Evolutionary conservation across 73 alveolate species (phyloP).

Genomic region (Tetrahymena elliotti): DNA sequence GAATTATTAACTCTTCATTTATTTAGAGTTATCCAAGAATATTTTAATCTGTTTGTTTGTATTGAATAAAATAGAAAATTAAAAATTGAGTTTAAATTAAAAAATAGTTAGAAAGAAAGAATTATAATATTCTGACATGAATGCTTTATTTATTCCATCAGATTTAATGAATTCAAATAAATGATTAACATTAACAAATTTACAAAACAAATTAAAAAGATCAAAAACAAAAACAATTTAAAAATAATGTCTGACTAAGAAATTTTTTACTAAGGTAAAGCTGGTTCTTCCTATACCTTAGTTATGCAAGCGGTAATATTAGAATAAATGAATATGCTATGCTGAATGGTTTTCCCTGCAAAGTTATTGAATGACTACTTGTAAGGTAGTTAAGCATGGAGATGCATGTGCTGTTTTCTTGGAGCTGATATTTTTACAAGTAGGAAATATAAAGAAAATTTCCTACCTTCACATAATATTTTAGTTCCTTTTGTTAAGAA

Average conservation of each 20-base stretch:
- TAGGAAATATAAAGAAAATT: slow-evolving; percentile 71
- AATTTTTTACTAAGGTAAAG: slow-evolving; percentile 63
- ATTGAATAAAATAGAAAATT: no score
- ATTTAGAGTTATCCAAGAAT: no score
- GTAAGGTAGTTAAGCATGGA: slow-evolving; percentile 91
- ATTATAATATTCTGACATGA: no score
- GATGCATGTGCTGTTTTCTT: slow-evolving; percentile 82
- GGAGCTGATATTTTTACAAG: slow-evolving; percentile 87
- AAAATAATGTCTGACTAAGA: slow-evolving; percentile 31
- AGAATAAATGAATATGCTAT: slow-evolving; percentile 65
- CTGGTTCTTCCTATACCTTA: slow-evolving; percentile 74
- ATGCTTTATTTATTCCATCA: no score
- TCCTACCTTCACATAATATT: slow-evolving; percentile 82
- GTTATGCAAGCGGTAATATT: slow-evolving; percentile 68
- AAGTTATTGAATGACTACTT: slow-evolving; percentile 65
- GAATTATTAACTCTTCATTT: no score
- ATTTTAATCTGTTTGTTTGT: no score
- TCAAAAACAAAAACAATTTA: no score
- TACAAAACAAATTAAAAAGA: no score
- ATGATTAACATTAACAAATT: no score
- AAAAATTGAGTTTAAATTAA: no score
- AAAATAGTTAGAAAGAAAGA: no score
- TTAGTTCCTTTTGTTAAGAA: slow-evolving; percentile 81
- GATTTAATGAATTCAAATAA: no score
- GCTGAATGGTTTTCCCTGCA: slow-evolving; percentile 80